Conservation (phyloP, 2,329 filamentous ascomycete species). For the Berkeleyomyces basicola region DNA sequence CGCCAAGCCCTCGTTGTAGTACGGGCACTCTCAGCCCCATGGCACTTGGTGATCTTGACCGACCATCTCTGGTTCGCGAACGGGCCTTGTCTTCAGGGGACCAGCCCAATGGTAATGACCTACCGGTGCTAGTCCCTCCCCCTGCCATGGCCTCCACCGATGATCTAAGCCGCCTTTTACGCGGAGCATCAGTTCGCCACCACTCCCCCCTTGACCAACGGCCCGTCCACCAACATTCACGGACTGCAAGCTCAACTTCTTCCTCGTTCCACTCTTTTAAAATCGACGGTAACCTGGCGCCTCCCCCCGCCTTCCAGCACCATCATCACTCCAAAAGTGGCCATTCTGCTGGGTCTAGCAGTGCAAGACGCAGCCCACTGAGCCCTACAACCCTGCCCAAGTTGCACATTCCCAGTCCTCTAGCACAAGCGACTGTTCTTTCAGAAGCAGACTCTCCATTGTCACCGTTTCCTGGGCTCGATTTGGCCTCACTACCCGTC, state of each 20-base stretch:
- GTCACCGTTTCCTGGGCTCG: conserved; percentile 31
- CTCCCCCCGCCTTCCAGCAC: conserved; percentile 20
- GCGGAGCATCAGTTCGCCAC: background rate
- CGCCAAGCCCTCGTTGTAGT: background rate
- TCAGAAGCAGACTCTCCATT: conserved; percentile 22
- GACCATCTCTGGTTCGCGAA: conserved; percentile 12
- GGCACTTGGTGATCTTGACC: background rate
- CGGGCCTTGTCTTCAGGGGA: conserved; percentile 34
- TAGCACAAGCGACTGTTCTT: conserved; percentile 24
- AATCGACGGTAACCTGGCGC: conserved; percentile 26
- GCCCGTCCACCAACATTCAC: conserved; percentile 3
- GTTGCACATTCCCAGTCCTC: conserved; percentile 36
- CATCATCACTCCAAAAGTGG: background rate
- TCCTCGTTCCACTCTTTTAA: conserved; percentile 14
- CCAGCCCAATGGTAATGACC: background rate
- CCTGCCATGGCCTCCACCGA: background rate
- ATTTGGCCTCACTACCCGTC: conserved; percentile 18
- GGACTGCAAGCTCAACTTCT: conserved; percentile 13
- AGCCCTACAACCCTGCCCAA: conserved; percentile 9
- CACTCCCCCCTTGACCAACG: conserved; percentile 2
- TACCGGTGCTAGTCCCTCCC: background rate
- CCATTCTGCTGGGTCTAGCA: background rate
- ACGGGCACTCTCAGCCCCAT: background rate
- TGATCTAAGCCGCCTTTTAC: conserved; percentile 1
- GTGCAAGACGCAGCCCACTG: conserved; percentile 7